A percentile compares a stretch with the other conserved stretches of the same genome.
phyloP scores from a whole-genome alignment of 169 alveolate species.

The Pseudocohnilembus persalinus region DNA sequence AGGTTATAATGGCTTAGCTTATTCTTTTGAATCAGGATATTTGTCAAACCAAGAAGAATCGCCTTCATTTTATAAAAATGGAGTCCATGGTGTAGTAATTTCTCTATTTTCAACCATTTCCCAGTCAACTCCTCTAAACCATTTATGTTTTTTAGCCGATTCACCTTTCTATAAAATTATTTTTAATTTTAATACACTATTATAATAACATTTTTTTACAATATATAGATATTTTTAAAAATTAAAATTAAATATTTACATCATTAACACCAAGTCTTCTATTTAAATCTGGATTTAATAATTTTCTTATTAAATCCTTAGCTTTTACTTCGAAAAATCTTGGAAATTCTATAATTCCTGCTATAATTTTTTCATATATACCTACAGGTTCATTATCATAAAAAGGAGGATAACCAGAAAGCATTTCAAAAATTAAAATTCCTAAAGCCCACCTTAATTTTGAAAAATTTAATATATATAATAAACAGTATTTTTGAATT shows the following conservation, averaged over 20 bases:
- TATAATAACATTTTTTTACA: background rate
- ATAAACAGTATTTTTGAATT: background rate
- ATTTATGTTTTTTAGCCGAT: slow-evolving; percentile 75
- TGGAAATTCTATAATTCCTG: slow-evolving; percentile 75
- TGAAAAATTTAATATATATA: too few relatives aligned
- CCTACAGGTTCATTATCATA: slow-evolving; percentile 75
- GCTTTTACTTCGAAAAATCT: slow-evolving; percentile 74
- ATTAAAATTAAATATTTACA: too few relatives aligned
- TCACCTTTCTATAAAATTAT: slow-evolving; percentile 34
- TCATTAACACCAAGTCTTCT: slow-evolving; percentile 62
- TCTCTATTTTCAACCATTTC: slow-evolving; percentile 51
- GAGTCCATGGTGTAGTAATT: slow-evolving; percentile 84
- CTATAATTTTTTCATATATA: slow-evolving; percentile 69
- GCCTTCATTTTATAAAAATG: slow-evolving; percentile 63
- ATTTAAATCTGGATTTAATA: slow-evolving; percentile 64
- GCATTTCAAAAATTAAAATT: slow-evolving; percentile 83
- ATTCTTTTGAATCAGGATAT: slow-evolving; percentile 81
- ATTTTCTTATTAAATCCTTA: slow-evolving; percentile 66
- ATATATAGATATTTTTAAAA: background rate
- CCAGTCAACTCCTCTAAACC: slow-evolving; percentile 89
- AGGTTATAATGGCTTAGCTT: slow-evolving; percentile 46
- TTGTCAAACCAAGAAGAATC: slow-evolving; percentile 81
- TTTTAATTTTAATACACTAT: slow-evolving; percentile 1
- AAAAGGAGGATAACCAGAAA: slow-evolving; percentile 80
- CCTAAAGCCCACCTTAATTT: slow-evolving; percentile 97